phyloP scores from a whole-genome alignment of 257 asterid genomes.

The Plantago major region DNA sequence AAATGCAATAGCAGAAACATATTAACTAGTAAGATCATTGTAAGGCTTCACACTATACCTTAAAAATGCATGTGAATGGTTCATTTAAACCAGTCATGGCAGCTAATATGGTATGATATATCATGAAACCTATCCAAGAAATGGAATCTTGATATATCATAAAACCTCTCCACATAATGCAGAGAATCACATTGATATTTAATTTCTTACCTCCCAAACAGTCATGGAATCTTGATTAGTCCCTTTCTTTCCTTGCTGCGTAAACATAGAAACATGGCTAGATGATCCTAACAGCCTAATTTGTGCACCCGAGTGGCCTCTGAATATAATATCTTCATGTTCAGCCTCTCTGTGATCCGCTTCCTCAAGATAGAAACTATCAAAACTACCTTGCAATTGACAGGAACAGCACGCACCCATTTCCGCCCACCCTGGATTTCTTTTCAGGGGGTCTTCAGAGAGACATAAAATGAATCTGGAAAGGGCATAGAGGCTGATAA shows the following conservation, averaged over 20 bases:
- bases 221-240: conserved; percentile 89
- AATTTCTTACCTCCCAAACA: conserved; percentile 73
- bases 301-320: conserved; percentile 61
- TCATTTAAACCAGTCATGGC: too few relatives aligned
- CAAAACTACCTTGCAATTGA: conserved; percentile 49
- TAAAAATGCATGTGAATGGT: background rate
- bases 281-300: conserved; percentile 61
- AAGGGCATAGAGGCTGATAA: background rate
- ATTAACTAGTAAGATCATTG: background rate
- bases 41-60: background rate
- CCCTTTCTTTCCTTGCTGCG: conserved; percentile 74
- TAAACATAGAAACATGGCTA: conserved; percentile 51
- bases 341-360: conserved; percentile 29
- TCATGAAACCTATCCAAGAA: too few relatives aligned
- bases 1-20: background rate
- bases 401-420: conserved; percentile 95
- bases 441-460: conserved; percentile 13
- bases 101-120: too few relatives aligned
- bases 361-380: conserved; percentile 26
- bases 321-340: conserved; percentile 27
- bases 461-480: conserved; percentile 26
- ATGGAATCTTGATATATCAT: too few relatives aligned
- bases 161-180: too few relatives aligned
- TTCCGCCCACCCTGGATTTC: conserved; percentile 22
- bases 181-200: too few relatives aligned